These are phyloP conservation scores for Juglanconis oblonga DNA, from an alignment of 2,329 filamentous ascomycete species.

Conservation along the genomic window DNA sequence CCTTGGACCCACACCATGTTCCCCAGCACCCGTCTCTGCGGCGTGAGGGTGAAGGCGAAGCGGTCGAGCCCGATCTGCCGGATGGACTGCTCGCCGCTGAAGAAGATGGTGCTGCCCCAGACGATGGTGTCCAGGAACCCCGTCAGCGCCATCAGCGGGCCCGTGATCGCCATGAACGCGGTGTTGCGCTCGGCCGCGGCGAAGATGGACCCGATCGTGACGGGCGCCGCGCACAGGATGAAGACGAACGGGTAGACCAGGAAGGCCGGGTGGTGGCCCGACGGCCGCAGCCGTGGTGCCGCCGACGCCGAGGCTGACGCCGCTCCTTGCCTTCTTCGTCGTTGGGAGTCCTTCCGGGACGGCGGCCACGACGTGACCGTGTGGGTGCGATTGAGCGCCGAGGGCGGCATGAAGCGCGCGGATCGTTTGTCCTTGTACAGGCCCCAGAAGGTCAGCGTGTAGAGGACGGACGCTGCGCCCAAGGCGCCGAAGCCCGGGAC, in stretches of 20 bases:
- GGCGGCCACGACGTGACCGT: neutral
- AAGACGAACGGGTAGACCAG: neutral
- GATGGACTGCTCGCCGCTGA: constrained; percentile 29
- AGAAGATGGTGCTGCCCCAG: constrained; percentile 38
- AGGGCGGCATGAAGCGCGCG: constrained; percentile 22
- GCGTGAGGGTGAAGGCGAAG: neutral
- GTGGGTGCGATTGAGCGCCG: neutral
- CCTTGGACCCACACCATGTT: neutral
- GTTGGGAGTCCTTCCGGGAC: constrained; percentile 9
- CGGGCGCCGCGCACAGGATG: neutral
- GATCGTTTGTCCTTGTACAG: constrained; percentile 12
- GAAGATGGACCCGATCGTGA: constrained; percentile 34
- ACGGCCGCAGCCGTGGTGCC: constrained; percentile 25
- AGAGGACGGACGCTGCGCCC: neutral
- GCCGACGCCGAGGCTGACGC: no score
- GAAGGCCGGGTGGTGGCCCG: constrained; percentile 1
- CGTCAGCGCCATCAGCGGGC: neutral
- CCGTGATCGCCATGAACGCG: constrained; percentile 40
- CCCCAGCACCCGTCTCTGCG: neutral
- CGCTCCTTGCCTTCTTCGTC: no score
- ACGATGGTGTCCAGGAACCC: neutral
- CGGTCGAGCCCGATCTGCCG: neutral
- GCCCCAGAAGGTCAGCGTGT: neutral
- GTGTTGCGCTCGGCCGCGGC: neutral
- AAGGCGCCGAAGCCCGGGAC: neutral